Percentiles rank a stretch among this genome's conserved stretches.
Conservation (phyloP, 495 filamentous ascomycete species). For the Pyrenula massariospora region DNA sequence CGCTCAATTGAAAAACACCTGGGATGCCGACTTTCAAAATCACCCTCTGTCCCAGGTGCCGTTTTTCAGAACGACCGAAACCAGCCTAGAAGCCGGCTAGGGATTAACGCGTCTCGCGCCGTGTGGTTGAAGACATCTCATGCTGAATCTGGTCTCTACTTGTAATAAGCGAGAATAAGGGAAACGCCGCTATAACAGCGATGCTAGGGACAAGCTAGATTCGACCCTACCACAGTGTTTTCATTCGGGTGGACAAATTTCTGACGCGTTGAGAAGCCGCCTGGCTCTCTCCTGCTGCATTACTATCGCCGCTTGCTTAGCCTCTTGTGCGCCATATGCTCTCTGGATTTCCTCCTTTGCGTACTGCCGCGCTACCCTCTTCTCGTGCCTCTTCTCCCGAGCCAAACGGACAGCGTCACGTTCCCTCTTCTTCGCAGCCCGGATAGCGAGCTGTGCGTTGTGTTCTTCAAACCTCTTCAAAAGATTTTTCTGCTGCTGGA, state of each 20-base stretch:
- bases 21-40: too few relatives aligned
- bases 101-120: too few relatives aligned
- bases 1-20: conserved; percentile 6
- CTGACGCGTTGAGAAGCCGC: not conserved
- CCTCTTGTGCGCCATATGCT: conserved; percentile 20
- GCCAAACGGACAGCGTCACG: conserved; percentile 21
- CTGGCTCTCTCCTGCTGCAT: conserved; percentile 3
- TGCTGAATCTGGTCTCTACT: too few relatives aligned
- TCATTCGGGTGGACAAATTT: too few relatives aligned
- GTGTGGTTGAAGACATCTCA: too few relatives aligned
- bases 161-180: too few relatives aligned
- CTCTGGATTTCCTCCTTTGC: conserved; percentile 27
- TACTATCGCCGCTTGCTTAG: conserved; percentile 21
- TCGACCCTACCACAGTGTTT: too few relatives aligned
- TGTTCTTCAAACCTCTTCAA: conserved; percentile 34
- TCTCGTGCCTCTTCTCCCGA: conserved; percentile 23
- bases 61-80: too few relatives aligned
- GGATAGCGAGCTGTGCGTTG: conserved; percentile 24
- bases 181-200: too few relatives aligned
- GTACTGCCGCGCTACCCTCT: conserved; percentile 23
- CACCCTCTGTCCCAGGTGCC: too few relatives aligned
- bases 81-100: too few relatives aligned
- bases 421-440: conserved; percentile 25
- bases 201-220: too few relatives aligned
- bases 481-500: conserved; percentile 40